Base-by-base conservation (phyloP, 257 asterid genomes). In the Solanum bulbocastanum region DNA sequence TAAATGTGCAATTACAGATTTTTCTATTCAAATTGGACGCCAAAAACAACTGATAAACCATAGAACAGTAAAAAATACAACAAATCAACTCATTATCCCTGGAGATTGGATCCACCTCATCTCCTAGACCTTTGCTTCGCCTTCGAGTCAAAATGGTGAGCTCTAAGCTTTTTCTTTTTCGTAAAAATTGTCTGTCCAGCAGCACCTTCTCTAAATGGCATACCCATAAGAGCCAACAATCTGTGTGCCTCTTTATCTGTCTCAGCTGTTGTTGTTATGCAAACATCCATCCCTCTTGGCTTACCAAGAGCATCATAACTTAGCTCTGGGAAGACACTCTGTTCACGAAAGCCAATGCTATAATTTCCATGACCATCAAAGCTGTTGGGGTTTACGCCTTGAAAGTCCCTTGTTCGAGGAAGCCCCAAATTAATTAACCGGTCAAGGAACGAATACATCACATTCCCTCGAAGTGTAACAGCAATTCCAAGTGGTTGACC, bases 271-370 rank as follows among this genome's bases (percentile, higher is more conserved):
- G 99, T 96, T 15, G 93, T 8, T 90, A 96, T 95, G 93, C 99
- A 96, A 56, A 97, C 98, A 87, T 97, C 99, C 99, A 94, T 96
- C 49, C 99, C 99, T 90, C 98, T 93, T 13, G 95, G 95, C 92
- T 95, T 95, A n/a, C 98, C 98, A 27, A 94, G 93, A 22, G 90
- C 84, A 83, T 97, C 98, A 39, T 83, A 93, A 88, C 94, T 91
- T 39, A 97, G 84, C 92, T 97, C 99, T 4, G 99, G 99, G 92
- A 97, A 97, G 87, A 97, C 99, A 83, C 93, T 94, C 92, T 96
- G 99, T n/a, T 97, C 99, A 15, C 93, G 94, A 58, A 96, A 84
- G 75, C 99, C 99, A 36, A 97, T 42, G 89, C 99, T 96, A 94
- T 94, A 94, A 91, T 97, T 97, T 39, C 99, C 99, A 42, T 95